A percentile compares a stretch with the other conserved stretches of the same genome.
These are phyloP conservation scores for Phialophora expanda DNA, from an alignment of 2,329 filamentous ascomycete genomes.

Conservation along the genomic window DNA sequence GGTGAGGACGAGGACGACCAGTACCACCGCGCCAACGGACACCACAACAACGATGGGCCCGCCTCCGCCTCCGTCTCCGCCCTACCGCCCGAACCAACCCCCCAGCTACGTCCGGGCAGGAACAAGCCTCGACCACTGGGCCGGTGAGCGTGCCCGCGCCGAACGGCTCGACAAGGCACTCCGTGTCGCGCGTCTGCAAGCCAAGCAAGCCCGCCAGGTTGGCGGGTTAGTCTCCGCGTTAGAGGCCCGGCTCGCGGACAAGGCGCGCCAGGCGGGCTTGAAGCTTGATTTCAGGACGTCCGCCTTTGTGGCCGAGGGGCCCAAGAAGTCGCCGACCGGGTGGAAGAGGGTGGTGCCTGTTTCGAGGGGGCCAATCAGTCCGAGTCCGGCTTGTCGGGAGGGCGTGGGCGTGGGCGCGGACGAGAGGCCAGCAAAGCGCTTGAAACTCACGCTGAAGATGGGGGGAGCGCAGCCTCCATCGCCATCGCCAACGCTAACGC, in stretches of 20 bases:
- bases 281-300: neutral
- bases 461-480: neutral
- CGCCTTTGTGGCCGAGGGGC: too few species aligned
- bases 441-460: neutral
- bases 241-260: neutral
- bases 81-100: neutral
- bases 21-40: neutral
- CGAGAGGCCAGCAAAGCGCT: neutral
- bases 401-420: fast-evolving
- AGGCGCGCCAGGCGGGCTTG: neutral
- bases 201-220: neutral
- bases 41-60: neutral
- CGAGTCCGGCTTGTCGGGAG: neutral
- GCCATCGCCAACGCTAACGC: neutral
- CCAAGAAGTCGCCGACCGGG: neutral
- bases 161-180: neutral
- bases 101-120: neutral
- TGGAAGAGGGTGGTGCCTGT: neutral
- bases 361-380: too few species aligned
- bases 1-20: neutral
- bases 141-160: neutral
- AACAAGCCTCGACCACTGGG: neutral
- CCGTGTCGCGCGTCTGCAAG: neutral
- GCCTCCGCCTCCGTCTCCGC: neutral
- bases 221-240: neutral